Base-by-base conservation (phyloP, 805 yeast genomes). In the Kluyveromyces lactis region DNA sequence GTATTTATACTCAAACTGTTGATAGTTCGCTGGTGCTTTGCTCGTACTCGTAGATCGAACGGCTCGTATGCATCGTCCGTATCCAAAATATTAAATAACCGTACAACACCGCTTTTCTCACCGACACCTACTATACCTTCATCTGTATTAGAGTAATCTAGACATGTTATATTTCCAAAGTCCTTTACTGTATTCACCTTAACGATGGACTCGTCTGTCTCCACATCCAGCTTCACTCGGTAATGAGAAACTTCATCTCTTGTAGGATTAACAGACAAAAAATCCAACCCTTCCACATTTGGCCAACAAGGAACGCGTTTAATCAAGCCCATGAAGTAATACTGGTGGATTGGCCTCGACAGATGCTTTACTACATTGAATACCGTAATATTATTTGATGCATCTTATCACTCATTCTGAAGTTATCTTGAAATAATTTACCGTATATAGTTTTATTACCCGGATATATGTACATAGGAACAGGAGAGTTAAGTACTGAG, bases 201-300 rank as follows among this genome's bases (percentile, higher is more conserved):
- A 16, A 64, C 51, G 15, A 82, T 64, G 9, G 72, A 75, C 35
- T 72, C 72, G 38, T 76, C 81, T 7, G 71, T 67, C 18, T 71
- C 72, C 16, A 72, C 71, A 42, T 49, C 53, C 24, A 66, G 65
- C 45, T 71, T 64, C 0, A 83, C 77, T 45, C 72, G 74, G 51
- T 79, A 81, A 9, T 84, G 67, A 0, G 81, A 64, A 2, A 86
- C 79, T 49, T 82, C 90, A 55, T 87, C 95, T 2, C 94, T 79
- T 21, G 84, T 70, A 2, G 95, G 92, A 46, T 77, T 81, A 5
- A 81, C 79, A 0, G 84, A 79, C 10, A 84, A 59, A 50, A 60
- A 61, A 41, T 59, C 64, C 18, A 56, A 40, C 36, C 48, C 40
- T 12, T 49, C 54, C 38, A 55, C 62, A 18, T 49, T 51, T 2